Evolutionary conservation across 2,329 filamentous ascomycete species (phyloP).

Genomic region (Pseudogymnoascus sp.): DNA sequence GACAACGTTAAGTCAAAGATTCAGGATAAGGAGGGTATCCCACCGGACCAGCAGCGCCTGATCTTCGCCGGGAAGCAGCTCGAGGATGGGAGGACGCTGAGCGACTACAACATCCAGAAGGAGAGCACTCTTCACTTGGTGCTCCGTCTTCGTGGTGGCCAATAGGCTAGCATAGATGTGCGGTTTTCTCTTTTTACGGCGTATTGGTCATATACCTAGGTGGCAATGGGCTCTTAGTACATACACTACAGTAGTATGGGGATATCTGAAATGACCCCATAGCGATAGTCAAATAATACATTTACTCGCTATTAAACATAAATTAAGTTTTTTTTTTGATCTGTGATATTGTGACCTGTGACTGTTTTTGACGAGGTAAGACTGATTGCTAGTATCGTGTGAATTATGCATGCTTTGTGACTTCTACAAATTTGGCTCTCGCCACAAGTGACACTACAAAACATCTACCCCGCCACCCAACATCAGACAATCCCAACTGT

Average conservation of each 20-base stretch:
- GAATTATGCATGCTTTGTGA: background rate
- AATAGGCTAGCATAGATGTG: background rate
- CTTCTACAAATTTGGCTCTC: background rate
- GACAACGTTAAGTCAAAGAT: constrained; percentile 67
- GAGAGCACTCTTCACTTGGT: constrained; percentile 65
- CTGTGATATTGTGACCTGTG: background rate
- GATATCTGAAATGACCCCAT: background rate
- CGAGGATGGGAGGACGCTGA: constrained; percentile 68
- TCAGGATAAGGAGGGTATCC: constrained; percentile 64
- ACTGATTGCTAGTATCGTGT: background rate
- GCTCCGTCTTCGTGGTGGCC: constrained; percentile 59
- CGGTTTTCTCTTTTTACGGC: background rate
- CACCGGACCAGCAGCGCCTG: constrained; percentile 60
- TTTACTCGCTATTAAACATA: background rate
- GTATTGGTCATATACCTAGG: constrained; percentile 6
- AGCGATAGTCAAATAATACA: constrained; percentile 3
- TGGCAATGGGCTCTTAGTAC: constrained; percentile 6
- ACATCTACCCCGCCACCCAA: constrained; percentile 3
- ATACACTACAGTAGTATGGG: background rate
- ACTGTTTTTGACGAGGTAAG: background rate
- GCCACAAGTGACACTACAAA: background rate
- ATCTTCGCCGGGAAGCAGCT: constrained; percentile 66
- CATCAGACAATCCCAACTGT: background rate
- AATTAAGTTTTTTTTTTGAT: background rate
- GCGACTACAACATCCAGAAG: constrained; percentile 81